Conservation (phyloP, 257 asterid species). For the Solanum phureja region DNA sequence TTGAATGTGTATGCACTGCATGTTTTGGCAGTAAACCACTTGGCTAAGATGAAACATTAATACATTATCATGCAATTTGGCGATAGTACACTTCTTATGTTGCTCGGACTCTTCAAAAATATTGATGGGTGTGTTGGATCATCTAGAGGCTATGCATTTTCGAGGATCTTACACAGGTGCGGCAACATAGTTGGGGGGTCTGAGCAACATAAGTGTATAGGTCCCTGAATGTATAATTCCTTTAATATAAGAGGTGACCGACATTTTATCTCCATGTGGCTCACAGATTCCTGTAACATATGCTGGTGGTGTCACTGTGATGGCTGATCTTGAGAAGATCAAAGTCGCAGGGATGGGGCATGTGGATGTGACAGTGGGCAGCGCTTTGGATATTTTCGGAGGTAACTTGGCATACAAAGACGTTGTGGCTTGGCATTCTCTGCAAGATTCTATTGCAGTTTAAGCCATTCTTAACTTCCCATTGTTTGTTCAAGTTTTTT, state of each 20-base stretch:
- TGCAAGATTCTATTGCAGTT: slow-evolving; percentile 39
- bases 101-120: neutral
- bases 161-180: neutral
- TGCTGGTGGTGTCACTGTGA: slow-evolving; percentile 82
- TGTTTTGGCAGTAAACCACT: neutral
- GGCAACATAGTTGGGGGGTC: neutral
- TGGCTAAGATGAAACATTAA: neutral
- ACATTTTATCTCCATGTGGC: neutral
- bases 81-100: neutral
- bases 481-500: neutral
- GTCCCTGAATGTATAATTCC: neutral
- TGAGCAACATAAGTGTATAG: neutral
- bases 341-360: slow-evolving; percentile 67
- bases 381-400: slow-evolving; percentile 91
- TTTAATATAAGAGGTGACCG: neutral
- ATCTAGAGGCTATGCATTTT: neutral
- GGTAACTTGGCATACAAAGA: slow-evolving; percentile 77
- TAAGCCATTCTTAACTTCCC: slow-evolving; percentile 6
- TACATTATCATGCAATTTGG: neutral
- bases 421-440: slow-evolving; percentile 82
- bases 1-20: neutral
- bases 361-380: slow-evolving; percentile 92
- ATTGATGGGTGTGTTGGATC: neutral
- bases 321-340: slow-evolving; percentile 78
- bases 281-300: slow-evolving; percentile 87